phyloP scores from a whole-genome alignment of 352 stramenopile genomes.

The Globisporangium acanthophoron region DNA sequence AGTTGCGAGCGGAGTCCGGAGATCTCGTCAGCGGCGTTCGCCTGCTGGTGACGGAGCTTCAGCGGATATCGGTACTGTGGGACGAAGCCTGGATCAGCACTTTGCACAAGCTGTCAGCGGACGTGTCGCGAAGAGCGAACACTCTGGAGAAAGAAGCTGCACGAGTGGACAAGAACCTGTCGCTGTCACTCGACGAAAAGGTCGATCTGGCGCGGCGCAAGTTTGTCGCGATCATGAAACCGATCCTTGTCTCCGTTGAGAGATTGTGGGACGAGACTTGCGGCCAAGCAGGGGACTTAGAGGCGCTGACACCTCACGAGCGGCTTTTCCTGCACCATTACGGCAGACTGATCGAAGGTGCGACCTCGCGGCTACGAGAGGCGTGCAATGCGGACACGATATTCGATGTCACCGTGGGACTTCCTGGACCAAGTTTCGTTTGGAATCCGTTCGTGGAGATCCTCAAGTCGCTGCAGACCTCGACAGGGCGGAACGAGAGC shows the following conservation, averaged over 20 bases:
- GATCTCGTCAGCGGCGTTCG: slow-evolving; percentile 51
- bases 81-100: slow-evolving; percentile 75
- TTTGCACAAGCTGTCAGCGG: slow-evolving; percentile 65
- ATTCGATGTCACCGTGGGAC: slow-evolving; percentile 1
- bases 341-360: slow-evolving; percentile 39
- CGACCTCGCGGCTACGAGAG: slow-evolving; percentile 34
- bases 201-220: slow-evolving; percentile 56
- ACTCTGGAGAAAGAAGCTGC: slow-evolving; percentile 75
- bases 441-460: slow-evolving; percentile 79
- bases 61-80: slow-evolving; percentile 78
- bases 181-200: slow-evolving; percentile 60
- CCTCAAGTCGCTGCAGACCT: slow-evolving; percentile 46
- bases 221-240: slow-evolving; percentile 80
- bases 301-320: slow-evolving; percentile 59
- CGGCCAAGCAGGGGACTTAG: slow-evolving; percentile 19
- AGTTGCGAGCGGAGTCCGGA: slow-evolving; percentile 30
- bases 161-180: slow-evolving; percentile 65
- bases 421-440: slow-evolving; percentile 18
- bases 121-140: slow-evolving; percentile 56
- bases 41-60: slow-evolving; percentile 63
- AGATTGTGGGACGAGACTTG: slow-evolving; percentile 62
- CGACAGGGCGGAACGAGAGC: slow-evolving; percentile 37
- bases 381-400: slow-evolving; percentile 29
- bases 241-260: slow-evolving; percentile 63
- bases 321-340: slow-evolving; percentile 68